Base-by-base conservation (phyloP, 1,139 yeast species). In the Saccharomyces hybrid region DNA sequence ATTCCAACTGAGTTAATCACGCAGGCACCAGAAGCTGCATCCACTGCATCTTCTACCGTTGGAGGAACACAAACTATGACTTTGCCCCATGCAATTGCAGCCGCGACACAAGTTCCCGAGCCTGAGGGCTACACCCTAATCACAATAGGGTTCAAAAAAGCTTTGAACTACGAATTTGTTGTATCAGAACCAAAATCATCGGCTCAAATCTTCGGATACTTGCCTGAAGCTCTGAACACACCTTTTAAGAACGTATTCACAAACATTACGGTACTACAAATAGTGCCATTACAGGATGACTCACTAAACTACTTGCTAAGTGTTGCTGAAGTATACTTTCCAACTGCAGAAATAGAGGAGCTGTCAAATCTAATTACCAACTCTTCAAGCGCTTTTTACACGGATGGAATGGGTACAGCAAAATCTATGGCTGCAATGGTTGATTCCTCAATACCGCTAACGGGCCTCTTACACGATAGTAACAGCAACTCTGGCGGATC, bases 241-340 rank as follows among this genome's bases (percentile, higher is more conserved):
- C 85, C 89, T 59, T 84, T 84, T 64, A 64, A 72, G 25, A 65
- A 64, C 6, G 58, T 68, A 20, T 67, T 70, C 48, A 60, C 70
- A 0, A 73, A 78, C 47, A 79, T 84, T 25, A 67, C 80, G 5
- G 88, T 85, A 47, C 73, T 74, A 58, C 80, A 83, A 69, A 75
- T 86, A 63, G 81, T 84, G 55, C 93, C 95, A 47, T 83, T 79
- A 64, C 75, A 82, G 3, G 78, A 86, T 2, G 50, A 70, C 1
- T 69, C 69, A 11, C 71, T 72, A 49, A 70, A 70, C 54, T 86
- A 86, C 67, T 78, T 86, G 49, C 84, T 85, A 54, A 83, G 91
- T 0, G 86, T 86, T 57, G 93, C 93, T 16, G 88, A 84, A 67
- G 86, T 85, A 53, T 85, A 83, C 65, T 85, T 84, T 76, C 88